Evolutionary conservation across 148 eudicot species (phyloP).

Genomic region (Fagopyrum homotropicum): DNA sequence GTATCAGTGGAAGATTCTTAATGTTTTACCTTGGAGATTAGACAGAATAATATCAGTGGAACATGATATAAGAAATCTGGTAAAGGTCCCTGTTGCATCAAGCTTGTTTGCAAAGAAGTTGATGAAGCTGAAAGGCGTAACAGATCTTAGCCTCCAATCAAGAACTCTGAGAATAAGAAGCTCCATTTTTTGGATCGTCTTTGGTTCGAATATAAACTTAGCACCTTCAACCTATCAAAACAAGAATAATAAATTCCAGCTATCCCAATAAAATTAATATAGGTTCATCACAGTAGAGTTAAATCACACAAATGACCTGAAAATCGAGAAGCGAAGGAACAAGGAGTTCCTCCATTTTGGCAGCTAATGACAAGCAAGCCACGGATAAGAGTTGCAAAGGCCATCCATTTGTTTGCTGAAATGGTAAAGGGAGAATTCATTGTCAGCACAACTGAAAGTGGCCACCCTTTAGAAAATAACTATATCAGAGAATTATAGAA

Average conservation of each 20-base stretch:
- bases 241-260: neutral
- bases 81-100: constrained; percentile 44
- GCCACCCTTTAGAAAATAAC: neutral
- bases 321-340: constrained; percentile 85
- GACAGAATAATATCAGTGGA: constrained; percentile 68
- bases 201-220: constrained; percentile 64
- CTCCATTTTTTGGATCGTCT: constrained; percentile 74
- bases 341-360: constrained; percentile 97
- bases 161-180: constrained; percentile 60
- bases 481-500: neutral
- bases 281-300: neutral
- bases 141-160: constrained; percentile 70
- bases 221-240: constrained; percentile 56
- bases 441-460: neutral
- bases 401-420: constrained; percentile 86
- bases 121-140: constrained; percentile 70
- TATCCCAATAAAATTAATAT: neutral
- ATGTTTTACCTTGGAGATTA: constrained; percentile 49
- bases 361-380: constrained; percentile 93
- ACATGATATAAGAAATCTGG: constrained; percentile 42
- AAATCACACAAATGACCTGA: constrained; percentile 38
- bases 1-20: neutral
- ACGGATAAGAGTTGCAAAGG: constrained; percentile 90
- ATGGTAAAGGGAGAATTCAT: neutral
- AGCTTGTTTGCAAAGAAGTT: constrained; percentile 64